A percentile compares a stretch with the other conserved stretches of the same genome.
Evolutionary conservation across 768 basidiomycete genomes (phyloP).

Genomic region (Glaciozyma antarctica): DNA sequence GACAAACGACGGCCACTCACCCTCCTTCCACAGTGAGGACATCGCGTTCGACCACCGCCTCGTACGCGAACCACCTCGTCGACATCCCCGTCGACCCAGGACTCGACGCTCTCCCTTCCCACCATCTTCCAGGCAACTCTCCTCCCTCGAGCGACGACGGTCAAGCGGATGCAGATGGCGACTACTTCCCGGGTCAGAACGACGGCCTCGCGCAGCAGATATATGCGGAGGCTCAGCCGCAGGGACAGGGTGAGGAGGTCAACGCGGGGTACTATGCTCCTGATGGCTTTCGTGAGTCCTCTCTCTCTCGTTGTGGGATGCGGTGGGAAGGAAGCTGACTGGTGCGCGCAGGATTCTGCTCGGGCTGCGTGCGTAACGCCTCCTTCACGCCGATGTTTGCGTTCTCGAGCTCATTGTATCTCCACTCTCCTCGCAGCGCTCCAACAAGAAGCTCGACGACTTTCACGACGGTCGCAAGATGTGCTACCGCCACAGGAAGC

Average conservation of each 20-base stretch:
- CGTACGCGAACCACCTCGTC: background rate
- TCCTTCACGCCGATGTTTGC: background rate
- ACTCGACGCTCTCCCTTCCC: background rate
- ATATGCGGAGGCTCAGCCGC: background rate
- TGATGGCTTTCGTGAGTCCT: background rate
- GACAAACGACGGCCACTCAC: background rate
- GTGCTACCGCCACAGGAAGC: background rate
- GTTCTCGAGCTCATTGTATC: background rate
- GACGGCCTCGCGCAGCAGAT: background rate
- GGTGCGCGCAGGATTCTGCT: background rate
- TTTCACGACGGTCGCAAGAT: background rate
- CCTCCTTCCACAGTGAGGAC: background rate
- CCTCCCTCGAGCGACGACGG: background rate
- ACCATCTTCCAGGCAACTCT: background rate
- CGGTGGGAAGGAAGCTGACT: background rate
- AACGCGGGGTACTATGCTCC: background rate
- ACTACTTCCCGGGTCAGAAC: background rate
- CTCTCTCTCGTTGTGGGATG: background rate
- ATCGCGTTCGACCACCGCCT: background rate
- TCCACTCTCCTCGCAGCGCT: background rate
- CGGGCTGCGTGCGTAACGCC: background rate
- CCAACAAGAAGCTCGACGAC: background rate
- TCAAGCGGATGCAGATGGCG: background rate
- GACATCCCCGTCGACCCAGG: slow-evolving; percentile 2
- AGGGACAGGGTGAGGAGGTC: background rate